Evolutionary conservation across 164 flowering plant species (phyloP).

Genomic region (Umbilicus rupestris): DNA sequence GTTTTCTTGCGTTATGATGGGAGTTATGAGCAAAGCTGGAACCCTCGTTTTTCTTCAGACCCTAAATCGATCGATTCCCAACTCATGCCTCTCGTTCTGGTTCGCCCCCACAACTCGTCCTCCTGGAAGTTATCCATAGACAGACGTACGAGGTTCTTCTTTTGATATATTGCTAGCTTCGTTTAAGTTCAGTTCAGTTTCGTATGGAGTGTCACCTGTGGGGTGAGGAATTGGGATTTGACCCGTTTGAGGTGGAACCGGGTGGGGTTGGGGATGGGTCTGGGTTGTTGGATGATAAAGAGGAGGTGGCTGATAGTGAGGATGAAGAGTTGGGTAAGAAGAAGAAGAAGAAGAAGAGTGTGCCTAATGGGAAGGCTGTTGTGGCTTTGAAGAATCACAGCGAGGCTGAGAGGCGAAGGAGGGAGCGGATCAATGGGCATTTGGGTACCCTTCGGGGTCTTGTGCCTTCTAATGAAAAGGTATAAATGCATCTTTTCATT

Average conservation of each 20-base stretch:
- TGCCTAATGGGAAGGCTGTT: constrained; percentile 40
- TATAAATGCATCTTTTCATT: constrained; percentile 11
- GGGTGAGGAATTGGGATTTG: constrained; percentile 40
- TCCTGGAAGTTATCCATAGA: constrained; percentile 33
- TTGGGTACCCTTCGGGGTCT: constrained; percentile 64
- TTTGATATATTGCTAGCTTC: background rate
- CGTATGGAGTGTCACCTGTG: background rate
- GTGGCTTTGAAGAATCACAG: constrained; percentile 90
- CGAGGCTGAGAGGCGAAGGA: constrained; percentile 88
- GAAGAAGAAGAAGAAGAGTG: constrained; percentile 22
- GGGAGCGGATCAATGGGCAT: constrained; percentile 87
- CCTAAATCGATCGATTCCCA: background rate
- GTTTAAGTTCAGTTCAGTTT: background rate
- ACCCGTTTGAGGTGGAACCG: background rate
- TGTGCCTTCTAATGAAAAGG: constrained; percentile 61
- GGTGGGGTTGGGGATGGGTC: background rate
- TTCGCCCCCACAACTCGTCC: constrained; percentile 73
- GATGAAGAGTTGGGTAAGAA: background rate
- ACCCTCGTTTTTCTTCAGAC: constrained; percentile 1
- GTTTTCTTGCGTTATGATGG: background rate
- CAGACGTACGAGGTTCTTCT: background rate
- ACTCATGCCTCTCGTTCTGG: constrained; percentile 43
- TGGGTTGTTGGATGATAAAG: too few relatives aligned
- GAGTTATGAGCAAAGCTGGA: background rate
- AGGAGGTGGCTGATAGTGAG: background rate